Base-by-base conservation (phyloP, 1,284 basidiomycete species). In the Puccinia horiana region DNA sequence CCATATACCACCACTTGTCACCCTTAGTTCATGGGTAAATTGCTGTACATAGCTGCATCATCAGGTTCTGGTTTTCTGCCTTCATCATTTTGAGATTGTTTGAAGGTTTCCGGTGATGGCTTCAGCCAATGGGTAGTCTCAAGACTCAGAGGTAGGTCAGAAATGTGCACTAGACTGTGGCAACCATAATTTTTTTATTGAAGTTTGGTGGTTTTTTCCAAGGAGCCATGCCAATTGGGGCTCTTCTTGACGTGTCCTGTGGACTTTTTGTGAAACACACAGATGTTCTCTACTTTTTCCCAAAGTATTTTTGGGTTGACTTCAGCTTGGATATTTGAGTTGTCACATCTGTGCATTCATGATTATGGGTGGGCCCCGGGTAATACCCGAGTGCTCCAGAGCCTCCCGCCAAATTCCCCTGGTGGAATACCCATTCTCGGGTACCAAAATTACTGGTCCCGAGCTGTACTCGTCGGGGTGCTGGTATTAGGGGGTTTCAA, bases 1-100 rank as follows among this genome's bases (percentile, higher is more conserved):
- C 69, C 69, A 72, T 72, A n/a, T 40, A 14, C 69, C 40, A 44
- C 69, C 69, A 72, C 18, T 29, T 18, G n/a, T 72, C 69, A 18
- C 69, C 69, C 8, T 26, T 49, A 18, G 37, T 12, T 11, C 69
- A 11, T 44, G 69, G 69, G n/a, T 72, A 72, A 29, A 72, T 72
- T 8, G 44, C n/a, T 4, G 69, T n/a, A n/a, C n/a, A n/a, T 72
- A 20, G 69, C 69, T n/a, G 69, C 69, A 72, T 72, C 69, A 29
- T 4, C 61, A 6, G 29, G 32, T n/a, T n/a, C n/a, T n/a, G n/a
- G n/a, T n/a, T n/a, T n/a, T n/a, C n/a, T 63, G 11, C 35, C n/a
- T 4, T 4, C 12, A 29, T 63, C 35, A 3, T 63, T 3, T 35
- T 63, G 61, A 35, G 61, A 63, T 29, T 63, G 14, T 11, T 63